Evolutionary conservation across 2,329 filamentous ascomycete genomes (phyloP), one percentile per base, ranked within the genome.

Genomic region (Aureobasidium leucospermi): DNA sequence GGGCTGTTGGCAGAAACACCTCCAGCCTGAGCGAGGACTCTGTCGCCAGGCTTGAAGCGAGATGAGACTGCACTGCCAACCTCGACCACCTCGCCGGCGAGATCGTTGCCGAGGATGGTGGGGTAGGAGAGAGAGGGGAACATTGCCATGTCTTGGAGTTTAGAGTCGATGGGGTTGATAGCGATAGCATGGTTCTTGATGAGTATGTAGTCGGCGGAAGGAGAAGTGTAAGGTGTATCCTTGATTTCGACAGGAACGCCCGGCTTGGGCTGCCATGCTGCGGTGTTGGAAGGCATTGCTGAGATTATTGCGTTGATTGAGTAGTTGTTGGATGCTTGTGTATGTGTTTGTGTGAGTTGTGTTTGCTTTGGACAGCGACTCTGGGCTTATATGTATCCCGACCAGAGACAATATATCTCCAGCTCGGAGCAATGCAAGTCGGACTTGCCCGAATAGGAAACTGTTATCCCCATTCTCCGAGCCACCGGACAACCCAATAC

Each of bases 91-190:
- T 70, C 59, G 39, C 68, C 68, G 13, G 69, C 65, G 32, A 67
- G 51, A 32, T 70, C 69, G 13, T 52, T 59, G 28, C 69, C 69
- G 13, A 67, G 48, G 51, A 75, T 65, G 28, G 61, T 48, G 4
- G 73, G 70, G 51, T 65, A 69, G 6, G 60, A 58, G 6, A 59
- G 34, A 2, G 11, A 45, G 1, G 45, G 45, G 9, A 62, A 32
- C 42, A 47, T 45, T 42, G 68, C 31, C 58, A 66, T 15, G 42
- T 66, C 68, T 64, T 75, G 71, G 34, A 74, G 67, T 10, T 64
- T 66, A 46, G 65, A 70, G 61, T 79, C 76, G 8, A 70, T 63
- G 9, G 73, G 72, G 55, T 76, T 75, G 49, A 76, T 67, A 8
- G 72, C 74, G 10, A 72, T 63, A 15, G 72, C 73, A 31, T 63